A percentile compares a stretch with the other conserved stretches of the same genome.
Conservation (phyloP, 1,284 basidiomycete genomes). For the Boletellus deceptivus region DNA sequence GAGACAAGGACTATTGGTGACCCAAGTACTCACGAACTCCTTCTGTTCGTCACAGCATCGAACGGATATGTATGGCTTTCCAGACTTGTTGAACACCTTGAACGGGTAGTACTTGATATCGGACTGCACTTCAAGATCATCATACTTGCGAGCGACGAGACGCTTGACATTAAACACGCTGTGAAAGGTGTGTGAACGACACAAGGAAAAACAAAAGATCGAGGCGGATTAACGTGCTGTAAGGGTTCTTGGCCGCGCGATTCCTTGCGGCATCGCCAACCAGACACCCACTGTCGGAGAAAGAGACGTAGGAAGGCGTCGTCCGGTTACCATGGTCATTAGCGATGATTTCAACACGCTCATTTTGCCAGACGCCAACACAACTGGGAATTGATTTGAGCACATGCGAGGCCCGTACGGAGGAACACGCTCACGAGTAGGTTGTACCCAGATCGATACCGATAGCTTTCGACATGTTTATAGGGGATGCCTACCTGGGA, state of each 20-base stretch:
- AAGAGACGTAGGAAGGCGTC: constrained; percentile 92
- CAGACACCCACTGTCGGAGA: constrained; percentile 91
- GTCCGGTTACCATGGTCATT: constrained; percentile 82
- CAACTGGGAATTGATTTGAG: constrained; percentile 46
- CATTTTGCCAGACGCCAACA: constrained; percentile 97
- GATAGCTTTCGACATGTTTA: constrained; percentile 73
- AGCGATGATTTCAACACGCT: constrained; percentile 74
- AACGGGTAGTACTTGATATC: constrained; percentile 98
- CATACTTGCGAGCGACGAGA: constrained; percentile 84
- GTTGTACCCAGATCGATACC: constrained; percentile 92
- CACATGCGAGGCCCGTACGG: neutral
- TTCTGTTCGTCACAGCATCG: too few species aligned
- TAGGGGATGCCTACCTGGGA: neutral
- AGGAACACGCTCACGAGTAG: constrained; percentile 58
- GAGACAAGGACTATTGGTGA: too few species aligned
- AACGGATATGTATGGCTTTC: too few species aligned
- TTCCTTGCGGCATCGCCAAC: constrained; percentile 97
- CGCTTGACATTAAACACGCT: constrained; percentile 89
- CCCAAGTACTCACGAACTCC: too few species aligned
- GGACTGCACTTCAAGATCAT: constrained; percentile 86
- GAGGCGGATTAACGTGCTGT: constrained; percentile 56
- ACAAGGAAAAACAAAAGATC: constrained; percentile 10
- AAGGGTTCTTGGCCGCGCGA: constrained; percentile 86
- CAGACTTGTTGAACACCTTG: constrained; percentile 78
- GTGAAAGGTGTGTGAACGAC: constrained; percentile 21